Conservation (phyloP, 2,329 filamentous ascomycete genomes). For the Chalaropsis ovoidea region DNA sequence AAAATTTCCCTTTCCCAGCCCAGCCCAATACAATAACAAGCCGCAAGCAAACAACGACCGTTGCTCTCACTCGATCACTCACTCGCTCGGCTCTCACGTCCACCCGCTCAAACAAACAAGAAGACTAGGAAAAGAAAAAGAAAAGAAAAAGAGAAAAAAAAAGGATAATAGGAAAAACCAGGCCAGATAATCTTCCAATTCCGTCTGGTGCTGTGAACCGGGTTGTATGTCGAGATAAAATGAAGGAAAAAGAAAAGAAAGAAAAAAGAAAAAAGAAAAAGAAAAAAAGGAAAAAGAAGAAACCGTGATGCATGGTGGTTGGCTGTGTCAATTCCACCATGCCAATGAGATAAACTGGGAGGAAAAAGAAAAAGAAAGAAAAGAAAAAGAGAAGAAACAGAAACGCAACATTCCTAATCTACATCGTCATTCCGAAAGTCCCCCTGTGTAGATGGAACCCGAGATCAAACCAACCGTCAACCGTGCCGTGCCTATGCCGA, state of each 20-base stretch:
- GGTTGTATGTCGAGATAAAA: neutral
- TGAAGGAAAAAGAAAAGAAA: slow-evolving; percentile 7
- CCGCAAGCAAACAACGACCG: neutral
- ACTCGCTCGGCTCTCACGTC: neutral
- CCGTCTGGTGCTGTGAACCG: slow-evolving; percentile 24
- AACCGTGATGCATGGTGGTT: slow-evolving; percentile 10
- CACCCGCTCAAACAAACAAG: neutral
- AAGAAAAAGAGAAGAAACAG: neutral
- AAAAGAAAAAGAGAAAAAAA: neutral
- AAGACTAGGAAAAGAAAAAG: neutral
- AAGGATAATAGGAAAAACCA: slow-evolving; percentile 15
- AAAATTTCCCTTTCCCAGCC: neutral
- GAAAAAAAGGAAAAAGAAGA: slow-evolving; percentile 17
- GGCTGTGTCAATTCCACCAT: slow-evolving; percentile 9
- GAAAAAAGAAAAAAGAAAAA: neutral
- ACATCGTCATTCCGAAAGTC: slow-evolving; percentile 13
- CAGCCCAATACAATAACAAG: neutral
- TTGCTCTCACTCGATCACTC: too few relatives aligned
- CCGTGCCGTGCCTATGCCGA: slow-evolving; percentile 17
- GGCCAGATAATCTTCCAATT: slow-evolving; percentile 17
- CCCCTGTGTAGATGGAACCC: slow-evolving; percentile 7
- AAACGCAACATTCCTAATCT: slow-evolving; percentile 20
- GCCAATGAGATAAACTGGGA: neutral
- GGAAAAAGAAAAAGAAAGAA: neutral
- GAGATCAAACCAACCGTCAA: neutral